A percentile compares a stretch with the other conserved stretches of the same genome.
Evolutionary conservation across 2,329 filamentous ascomycete genomes (phyloP).

Genomic region (Aspergillus arachidicola): DNA sequence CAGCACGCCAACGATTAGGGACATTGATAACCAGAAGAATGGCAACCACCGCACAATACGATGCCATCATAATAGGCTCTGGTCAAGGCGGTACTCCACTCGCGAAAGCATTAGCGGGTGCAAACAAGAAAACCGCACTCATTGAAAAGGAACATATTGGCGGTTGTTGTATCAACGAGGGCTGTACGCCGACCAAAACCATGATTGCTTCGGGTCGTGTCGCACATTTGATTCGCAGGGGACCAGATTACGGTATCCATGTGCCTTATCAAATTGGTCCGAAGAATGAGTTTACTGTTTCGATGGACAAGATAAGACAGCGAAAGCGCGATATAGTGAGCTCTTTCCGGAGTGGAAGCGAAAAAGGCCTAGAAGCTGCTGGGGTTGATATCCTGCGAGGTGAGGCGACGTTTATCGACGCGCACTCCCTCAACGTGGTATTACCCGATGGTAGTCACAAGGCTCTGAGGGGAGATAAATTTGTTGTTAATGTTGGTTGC

Average conservation of each 20-base stretch:
- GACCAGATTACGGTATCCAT: not conserved
- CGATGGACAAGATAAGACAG: conserved; percentile 55
- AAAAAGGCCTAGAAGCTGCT: conserved; percentile 27
- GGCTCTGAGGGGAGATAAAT: not conserved
- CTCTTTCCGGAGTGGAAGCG: conserved; percentile 53
- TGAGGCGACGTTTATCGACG: not conserved
- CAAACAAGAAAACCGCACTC: conserved; percentile 7
- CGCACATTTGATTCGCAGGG: conserved; percentile 39
- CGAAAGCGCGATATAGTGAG: conserved; percentile 58
- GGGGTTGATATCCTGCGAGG: not conserved
- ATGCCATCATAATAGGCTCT: conserved; percentile 12
- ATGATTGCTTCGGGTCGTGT: conserved; percentile 57
- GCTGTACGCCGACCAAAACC: conserved; percentile 61
- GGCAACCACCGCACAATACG: conserved; percentile 7
- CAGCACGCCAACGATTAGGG: not conserved
- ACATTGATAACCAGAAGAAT: not conserved
- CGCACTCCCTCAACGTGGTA: not conserved
- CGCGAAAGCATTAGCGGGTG: conserved; percentile 3
- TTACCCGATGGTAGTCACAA: not conserved
- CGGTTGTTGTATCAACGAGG: conserved; percentile 59
- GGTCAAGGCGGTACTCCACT: conserved; percentile 13
- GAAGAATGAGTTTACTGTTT: conserved; percentile 34
- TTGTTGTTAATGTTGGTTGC: not conserved
- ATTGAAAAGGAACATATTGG: conserved; percentile 43
- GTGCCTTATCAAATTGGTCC: not conserved